A percentile compares a stretch with the other conserved stretches of the same genome.
Conservation (phyloP, 164 flowering plant genomes). For the Aristolochia contorta region DNA sequence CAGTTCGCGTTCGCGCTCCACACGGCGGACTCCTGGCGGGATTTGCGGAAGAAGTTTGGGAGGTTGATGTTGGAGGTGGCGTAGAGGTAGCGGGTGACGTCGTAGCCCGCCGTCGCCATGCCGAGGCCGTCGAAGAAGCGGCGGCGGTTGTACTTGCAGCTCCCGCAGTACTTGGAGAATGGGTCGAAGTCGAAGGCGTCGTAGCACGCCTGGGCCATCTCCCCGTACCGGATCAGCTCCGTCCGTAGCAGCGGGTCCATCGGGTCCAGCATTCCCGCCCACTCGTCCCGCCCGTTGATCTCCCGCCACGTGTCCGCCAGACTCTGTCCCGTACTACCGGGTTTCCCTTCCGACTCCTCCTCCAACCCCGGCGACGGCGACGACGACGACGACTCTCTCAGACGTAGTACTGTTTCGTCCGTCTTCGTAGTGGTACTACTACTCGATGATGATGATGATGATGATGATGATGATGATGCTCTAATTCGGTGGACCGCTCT, state of each 20-base stretch:
- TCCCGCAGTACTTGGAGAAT: conserved; percentile 61
- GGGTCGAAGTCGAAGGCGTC: conserved; percentile 76
- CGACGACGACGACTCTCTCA: too few relatives aligned
- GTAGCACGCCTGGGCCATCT: conserved; percentile 74
- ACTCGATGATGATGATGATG: too few relatives aligned
- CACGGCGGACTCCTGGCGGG: conserved; percentile 6
- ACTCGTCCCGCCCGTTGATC: conserved; percentile 60
- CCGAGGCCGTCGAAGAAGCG: conserved; percentile 38
- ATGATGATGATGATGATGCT: too few relatives aligned
- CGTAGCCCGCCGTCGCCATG: conserved; percentile 39
- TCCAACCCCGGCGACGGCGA: too few relatives aligned
- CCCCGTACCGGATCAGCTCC: conserved; percentile 75
- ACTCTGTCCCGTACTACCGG: conserved; percentile 10
- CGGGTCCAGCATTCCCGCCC: conserved; percentile 67
- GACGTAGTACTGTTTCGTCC: too few relatives aligned
- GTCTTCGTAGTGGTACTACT: too few relatives aligned
- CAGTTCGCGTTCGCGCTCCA: conserved; percentile 35
- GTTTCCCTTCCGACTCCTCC: too few relatives aligned
- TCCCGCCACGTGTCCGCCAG: conserved; percentile 43
- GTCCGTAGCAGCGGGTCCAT: conserved; percentile 48
- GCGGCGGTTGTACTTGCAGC: conserved; percentile 29
- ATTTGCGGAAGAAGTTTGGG: conserved; percentile 16
- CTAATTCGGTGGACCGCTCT: too few relatives aligned
- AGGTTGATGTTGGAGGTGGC: conserved; percentile 28
- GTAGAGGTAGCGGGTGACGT: conserved; percentile 52